Evolutionary conservation across 2,329 filamentous ascomycete species (phyloP).

Genomic region (Colletotrichum eleusines): DNA sequence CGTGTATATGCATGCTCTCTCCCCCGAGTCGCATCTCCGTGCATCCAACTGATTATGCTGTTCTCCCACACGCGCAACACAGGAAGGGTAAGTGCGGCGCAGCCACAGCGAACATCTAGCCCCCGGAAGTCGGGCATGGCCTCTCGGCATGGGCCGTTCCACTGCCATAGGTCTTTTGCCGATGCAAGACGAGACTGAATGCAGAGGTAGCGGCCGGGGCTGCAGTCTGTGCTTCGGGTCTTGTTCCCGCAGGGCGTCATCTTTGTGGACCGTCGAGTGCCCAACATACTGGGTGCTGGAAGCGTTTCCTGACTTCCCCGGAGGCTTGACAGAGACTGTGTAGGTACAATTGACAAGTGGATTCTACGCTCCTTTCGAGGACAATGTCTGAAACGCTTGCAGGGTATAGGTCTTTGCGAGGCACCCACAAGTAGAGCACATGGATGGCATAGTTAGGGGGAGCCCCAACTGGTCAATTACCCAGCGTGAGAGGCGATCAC

Average conservation of each 20-base stretch:
- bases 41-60: background rate
- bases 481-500: background rate
- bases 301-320: background rate
- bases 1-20: background rate
- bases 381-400: background rate
- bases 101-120: background rate
- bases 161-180: background rate
- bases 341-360: background rate
- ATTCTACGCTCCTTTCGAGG: background rate
- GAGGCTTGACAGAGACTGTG: conserved; percentile 11
- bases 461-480: background rate
- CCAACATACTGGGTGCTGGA: conserved; percentile 10
- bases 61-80: conserved; percentile 1
- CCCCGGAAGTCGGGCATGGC: background rate
- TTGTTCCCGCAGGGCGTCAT: background rate
- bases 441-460: background rate
- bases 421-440: background rate
- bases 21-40: background rate
- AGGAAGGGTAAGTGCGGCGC: background rate
- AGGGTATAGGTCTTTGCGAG: background rate
- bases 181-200: background rate
- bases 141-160: conserved; percentile 24
- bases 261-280: background rate
- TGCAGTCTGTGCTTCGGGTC: background rate
- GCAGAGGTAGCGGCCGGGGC: no score